A percentile compares a stretch with the other conserved stretches of the same genome.
phyloP scores from a whole-genome alignment of 2,329 filamentous ascomycete genomes.

The Chrysoporthe austroafricana region DNA sequence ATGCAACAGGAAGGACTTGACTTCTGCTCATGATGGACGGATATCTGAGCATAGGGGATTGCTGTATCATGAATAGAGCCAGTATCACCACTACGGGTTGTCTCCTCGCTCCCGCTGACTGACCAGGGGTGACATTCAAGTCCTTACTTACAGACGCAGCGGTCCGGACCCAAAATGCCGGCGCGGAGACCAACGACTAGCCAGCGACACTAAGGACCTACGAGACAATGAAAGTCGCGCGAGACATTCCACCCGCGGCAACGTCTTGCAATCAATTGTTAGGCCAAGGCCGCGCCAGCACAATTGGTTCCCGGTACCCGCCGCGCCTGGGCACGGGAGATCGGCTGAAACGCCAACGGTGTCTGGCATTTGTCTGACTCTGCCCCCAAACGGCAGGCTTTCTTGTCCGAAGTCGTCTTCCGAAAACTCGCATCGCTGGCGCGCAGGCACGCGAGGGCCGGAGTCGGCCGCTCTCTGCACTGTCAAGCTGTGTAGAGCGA shows the following conservation, averaged over 20 bases:
- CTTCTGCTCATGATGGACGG: neutral
- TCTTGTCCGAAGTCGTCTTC: neutral
- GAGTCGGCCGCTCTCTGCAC: too few relatives aligned
- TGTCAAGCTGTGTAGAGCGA: too few relatives aligned
- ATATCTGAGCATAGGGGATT: slow-evolving; percentile 5
- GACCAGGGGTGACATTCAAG: neutral
- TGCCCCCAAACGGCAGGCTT: neutral
- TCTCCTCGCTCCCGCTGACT: neutral
- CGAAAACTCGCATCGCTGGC: too few relatives aligned
- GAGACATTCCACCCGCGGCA: too few relatives aligned
- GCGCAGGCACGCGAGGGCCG: too few relatives aligned
- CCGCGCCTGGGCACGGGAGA: neutral
- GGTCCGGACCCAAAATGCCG: neutral
- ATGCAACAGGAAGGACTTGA: neutral
- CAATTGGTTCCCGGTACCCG: neutral
- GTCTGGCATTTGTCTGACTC: neutral
- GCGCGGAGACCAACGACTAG: neutral
- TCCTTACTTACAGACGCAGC: neutral
- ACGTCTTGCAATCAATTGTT: neutral
- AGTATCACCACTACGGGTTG: neutral
- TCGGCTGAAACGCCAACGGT: slow-evolving; percentile 10
- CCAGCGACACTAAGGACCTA: too few relatives aligned
- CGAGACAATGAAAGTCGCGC: too few relatives aligned
- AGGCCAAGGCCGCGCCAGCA: neutral
- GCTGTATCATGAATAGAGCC: slow-evolving; percentile 5